These are phyloP conservation scores for Mucor piriformis DNA, from an alignment of 371 early-diverging fungal species.

Conservation along the genomic window DNA sequence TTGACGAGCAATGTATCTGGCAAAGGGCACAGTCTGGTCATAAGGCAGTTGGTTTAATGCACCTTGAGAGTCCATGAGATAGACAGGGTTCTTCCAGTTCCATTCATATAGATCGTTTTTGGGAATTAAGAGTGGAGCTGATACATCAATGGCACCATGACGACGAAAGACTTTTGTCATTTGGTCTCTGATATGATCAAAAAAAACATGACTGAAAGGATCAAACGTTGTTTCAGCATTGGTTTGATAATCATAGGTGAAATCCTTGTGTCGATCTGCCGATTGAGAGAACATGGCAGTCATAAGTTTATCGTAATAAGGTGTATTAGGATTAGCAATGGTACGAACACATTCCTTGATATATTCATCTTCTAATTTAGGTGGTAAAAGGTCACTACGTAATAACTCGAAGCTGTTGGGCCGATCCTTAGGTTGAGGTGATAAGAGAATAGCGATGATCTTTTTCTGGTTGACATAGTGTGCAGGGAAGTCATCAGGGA, in stretches of 20 bases:
- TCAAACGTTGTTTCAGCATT: conserved; percentile 55
- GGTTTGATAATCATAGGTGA: conserved; percentile 86
- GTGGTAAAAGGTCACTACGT: conserved; percentile 78
- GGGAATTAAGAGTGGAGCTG: conserved; percentile 86
- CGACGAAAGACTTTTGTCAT: conserved; percentile 81
- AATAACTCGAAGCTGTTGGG: conserved; percentile 86
- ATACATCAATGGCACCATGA: conserved; percentile 88
- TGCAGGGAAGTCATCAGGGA: conserved; percentile 78
- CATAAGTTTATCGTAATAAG: conserved; percentile 85
- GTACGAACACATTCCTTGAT: conserved; percentile 89
- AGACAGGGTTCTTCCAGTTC: conserved; percentile 72
- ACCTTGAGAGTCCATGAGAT: conserved; percentile 83
- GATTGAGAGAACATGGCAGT: conserved; percentile 79
- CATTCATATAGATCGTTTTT: conserved; percentile 72
- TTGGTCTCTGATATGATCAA: conserved; percentile 72
- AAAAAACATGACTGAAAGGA: conserved; percentile 66
- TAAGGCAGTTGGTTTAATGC: conserved; percentile 85
- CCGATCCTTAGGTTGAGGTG: conserved; percentile 80
- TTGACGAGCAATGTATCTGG: conserved; percentile 78
- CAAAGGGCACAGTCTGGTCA: conserved; percentile 93
- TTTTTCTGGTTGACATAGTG: conserved; percentile 65
- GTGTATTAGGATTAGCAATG: conserved; percentile 87
- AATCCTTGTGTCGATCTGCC: conserved; percentile 85
- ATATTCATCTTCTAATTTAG: conserved; percentile 90
- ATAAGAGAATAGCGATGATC: conserved; percentile 76